Percentiles rank a stretch among this genome's conserved stretches.
Evolutionary conservation across 1,139 yeast species (phyloP).

Genomic region (Kodamaea ohmeri): DNA sequence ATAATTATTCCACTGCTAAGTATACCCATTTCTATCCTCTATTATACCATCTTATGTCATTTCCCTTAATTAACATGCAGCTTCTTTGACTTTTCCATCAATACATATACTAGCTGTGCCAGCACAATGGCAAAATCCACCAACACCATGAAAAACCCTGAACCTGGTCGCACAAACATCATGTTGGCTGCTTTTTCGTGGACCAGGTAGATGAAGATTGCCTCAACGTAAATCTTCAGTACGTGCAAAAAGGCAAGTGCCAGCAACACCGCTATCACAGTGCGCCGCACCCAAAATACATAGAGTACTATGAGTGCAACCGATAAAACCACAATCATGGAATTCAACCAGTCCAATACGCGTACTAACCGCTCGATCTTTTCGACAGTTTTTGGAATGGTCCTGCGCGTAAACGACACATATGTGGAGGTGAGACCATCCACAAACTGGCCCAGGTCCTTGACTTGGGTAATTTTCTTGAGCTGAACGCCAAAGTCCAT

Average conservation of each 20-base stretch:
- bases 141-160: conserved; percentile 9
- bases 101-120: conserved; percentile 5
- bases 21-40: too few species aligned
- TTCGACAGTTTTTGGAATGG: conserved; percentile 5
- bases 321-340: conserved; percentile 1
- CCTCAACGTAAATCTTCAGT: conserved; percentile 4
- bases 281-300: conserved; percentile 7
- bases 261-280: conserved; percentile 1
- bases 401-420: conserved; percentile 6
- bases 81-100: neutral
- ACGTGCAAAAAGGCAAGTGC: conserved; percentile 2
- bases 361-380: conserved; percentile 7
- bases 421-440: conserved; percentile 40
- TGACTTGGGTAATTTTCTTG: conserved; percentile 37
- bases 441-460: conserved; percentile 38
- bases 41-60: neutral
- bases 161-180: conserved; percentile 6
- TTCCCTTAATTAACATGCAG: neutral
- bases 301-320: conserved; percentile 7
- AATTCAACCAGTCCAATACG: conserved; percentile 7
- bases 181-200: neutral
- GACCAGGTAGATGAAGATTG: conserved; percentile 4
- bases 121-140: conserved; percentile 3
- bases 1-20: too few species aligned
- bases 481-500: conserved; percentile 52